Evolutionary conservation across 2,329 filamentous ascomycete genomes (phyloP), one percentile per base, ranked within the genome.

Genomic region (Bertia moriformis): DNA sequence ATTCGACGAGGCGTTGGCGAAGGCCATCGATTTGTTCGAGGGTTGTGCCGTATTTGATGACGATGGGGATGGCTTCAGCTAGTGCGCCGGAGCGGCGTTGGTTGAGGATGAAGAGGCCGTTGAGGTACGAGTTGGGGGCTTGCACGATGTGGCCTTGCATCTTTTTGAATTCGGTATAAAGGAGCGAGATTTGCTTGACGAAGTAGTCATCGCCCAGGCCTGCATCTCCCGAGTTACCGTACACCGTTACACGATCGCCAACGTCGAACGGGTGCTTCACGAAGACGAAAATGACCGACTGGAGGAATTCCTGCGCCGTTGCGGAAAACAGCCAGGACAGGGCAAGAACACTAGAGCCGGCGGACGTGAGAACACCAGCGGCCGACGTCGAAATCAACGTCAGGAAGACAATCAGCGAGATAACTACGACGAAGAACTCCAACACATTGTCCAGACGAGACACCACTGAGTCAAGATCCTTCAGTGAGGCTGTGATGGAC

Each of bases 381-480:
- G 89, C 86, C 0, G 86, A 93, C 1, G 83, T 80, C 0, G 88
- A 95, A 42, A 95, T 82, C 41, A 95, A 71, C 3, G 86, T 87
- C 51, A 95, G 71, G 54, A 96, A 86, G 39, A 96, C 83, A 39
- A 96, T 72, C 42, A 93, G 60, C 3, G 83, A 74, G 46, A 95
- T 81, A 49, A 94, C 63, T 40, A 79, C 49, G 29, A 94, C 86
- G 51, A 95, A 75, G 60, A 93, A 86, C 54, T 93, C 69, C 51
- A 96, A 85, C 7, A 95, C 83, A 47, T 83, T 73, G 57, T 94
- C 86, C 2, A 96, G 74, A 58, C 93, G 93, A 46, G 78, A 73
- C 37, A 95, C 87, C 14, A 96, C 89, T 0, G 85, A 93, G 58
- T 96, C 89, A 12, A 96, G 65, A 61, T 96, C 89, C 59, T 95